Evolutionary conservation across 371 early-diverging fungal species (phyloP), one percentile per base, ranked within the genome.

Genomic region (Mortierella sp.): DNA sequence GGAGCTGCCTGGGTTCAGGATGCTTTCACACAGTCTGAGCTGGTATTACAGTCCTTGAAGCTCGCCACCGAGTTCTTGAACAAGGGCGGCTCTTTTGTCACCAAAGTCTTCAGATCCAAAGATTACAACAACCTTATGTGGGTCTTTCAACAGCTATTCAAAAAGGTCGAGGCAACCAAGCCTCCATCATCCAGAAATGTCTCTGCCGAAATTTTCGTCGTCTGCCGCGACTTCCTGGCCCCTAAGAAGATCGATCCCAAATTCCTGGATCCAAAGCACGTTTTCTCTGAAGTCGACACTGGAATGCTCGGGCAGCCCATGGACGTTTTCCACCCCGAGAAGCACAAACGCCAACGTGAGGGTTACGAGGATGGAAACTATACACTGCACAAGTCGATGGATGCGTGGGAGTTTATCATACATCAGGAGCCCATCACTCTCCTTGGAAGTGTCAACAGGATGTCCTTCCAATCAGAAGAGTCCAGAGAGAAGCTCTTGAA

Each of bases 151-250:
- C 98, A 99, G 87, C 88, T 99, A 47, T 99, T 99, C 88, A 89
- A 90, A 54, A 95, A 94, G 74, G 99, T 99, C 72, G 97, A 99
- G 86, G 99, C 99, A 12, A 99, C 99, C 18, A 99, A 99, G 87
- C 99, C 99, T 18, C 93, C 98, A n/a, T 97, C 98, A 54, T 98
- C 99, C 63, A 94, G 87, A 90, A 97, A 95, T 72, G 99, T 99
- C 30, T 99, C 99, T 73, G 99, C 99, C n/a, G 99, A 99, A 92
- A 99, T 99, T 75, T 99, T 99, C 88, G 98, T 99, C 55, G 97
- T 99, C 8, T 99, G 99, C 88, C 89, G 93, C 43, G 97, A 95
- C 72, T 99, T 92, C 87, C 84, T 94, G 84, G 97, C 97, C 5
- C 98, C 98, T 51, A 97, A 97, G 80, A 94, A 95, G 84, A 94